These are phyloP conservation scores for Avena atlantica DNA, from an alignment of 176 grass and related monocot species.

Conservation along the genomic window DNA sequence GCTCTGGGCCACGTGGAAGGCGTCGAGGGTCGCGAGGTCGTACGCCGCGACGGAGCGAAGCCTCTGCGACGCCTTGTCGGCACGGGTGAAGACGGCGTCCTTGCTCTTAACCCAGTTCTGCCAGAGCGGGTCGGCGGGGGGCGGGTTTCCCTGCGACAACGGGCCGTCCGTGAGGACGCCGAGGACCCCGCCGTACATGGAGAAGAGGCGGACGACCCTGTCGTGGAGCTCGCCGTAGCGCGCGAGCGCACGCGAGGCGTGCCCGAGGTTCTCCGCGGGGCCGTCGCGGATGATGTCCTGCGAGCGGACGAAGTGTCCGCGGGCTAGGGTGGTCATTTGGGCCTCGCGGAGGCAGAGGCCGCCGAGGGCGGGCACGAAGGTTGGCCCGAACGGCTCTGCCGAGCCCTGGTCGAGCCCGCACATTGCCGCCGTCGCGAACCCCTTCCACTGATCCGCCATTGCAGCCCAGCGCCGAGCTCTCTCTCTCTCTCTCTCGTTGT, in stretches of 20 bases:
- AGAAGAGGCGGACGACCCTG: neutral
- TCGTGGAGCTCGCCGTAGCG: neutral
- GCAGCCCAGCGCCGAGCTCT: neutral
- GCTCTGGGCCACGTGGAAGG: neutral
- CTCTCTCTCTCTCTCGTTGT: neutral
- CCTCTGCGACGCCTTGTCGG: neutral
- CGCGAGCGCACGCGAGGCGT: neutral
- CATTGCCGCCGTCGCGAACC: neutral
- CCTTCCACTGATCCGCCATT: neutral
- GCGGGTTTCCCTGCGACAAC: neutral
- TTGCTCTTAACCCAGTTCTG: neutral
- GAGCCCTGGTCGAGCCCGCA: neutral
- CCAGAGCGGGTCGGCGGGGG: neutral
- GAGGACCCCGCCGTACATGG: neutral
- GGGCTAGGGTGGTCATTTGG: neutral
- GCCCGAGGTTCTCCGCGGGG: neutral
- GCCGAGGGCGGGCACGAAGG: neutral
- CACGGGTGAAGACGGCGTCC: neutral
- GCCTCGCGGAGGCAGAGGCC: neutral
- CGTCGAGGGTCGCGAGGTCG: neutral
- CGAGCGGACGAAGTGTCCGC: neutral
- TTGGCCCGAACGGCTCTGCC: neutral
- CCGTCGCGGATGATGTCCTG: neutral
- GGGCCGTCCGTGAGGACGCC: neutral
- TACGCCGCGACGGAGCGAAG: neutral